Evolutionary conservation across 768 basidiomycete genomes (phyloP).

Genomic region (Galerina sulciceps): DNA sequence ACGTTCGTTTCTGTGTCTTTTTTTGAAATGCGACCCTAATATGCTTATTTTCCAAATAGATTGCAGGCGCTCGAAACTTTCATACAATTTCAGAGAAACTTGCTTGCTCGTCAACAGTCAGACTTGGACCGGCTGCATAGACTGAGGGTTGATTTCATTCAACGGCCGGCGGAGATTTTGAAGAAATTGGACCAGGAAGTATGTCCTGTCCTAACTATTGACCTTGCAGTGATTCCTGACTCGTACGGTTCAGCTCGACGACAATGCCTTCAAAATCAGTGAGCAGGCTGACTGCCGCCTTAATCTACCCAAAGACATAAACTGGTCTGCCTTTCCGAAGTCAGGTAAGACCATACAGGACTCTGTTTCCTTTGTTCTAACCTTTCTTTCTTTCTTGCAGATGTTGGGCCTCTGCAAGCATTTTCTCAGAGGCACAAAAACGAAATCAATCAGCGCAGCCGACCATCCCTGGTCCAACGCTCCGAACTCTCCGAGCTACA

Average conservation of each 20-base stretch:
- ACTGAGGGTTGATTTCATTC: slow-evolving; percentile 22
- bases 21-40: neutral
- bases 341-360: slow-evolving; percentile 46
- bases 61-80: slow-evolving; percentile 70
- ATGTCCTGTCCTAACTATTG: neutral
- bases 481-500: slow-evolving; percentile 59
- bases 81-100: slow-evolving; percentile 60
- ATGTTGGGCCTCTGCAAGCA: slow-evolving; percentile 54
- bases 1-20: slow-evolving; percentile 33
- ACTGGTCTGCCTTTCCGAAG: slow-evolving; percentile 65
- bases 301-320: slow-evolving; percentile 49
- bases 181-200: slow-evolving; percentile 37
- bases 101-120: slow-evolving; percentile 62
- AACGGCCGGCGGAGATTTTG: slow-evolving; percentile 13
- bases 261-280: slow-evolving; percentile 45
- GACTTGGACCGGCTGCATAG: slow-evolving; percentile 63
- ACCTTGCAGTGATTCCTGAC: neutral
- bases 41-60: slow-evolving; percentile 32
- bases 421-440: slow-evolving; percentile 44
- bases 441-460: slow-evolving; percentile 38
- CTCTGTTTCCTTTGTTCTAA: neutral
- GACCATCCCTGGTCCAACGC: slow-evolving; percentile 43
- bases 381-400: slow-evolving; percentile 33
- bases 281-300: slow-evolving; percentile 48
- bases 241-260: slow-evolving; percentile 24